These are phyloP conservation scores for Leccinum subtestaceum DNA, from an alignment of 768 basidiomycete species.

Conservation along the genomic window DNA sequence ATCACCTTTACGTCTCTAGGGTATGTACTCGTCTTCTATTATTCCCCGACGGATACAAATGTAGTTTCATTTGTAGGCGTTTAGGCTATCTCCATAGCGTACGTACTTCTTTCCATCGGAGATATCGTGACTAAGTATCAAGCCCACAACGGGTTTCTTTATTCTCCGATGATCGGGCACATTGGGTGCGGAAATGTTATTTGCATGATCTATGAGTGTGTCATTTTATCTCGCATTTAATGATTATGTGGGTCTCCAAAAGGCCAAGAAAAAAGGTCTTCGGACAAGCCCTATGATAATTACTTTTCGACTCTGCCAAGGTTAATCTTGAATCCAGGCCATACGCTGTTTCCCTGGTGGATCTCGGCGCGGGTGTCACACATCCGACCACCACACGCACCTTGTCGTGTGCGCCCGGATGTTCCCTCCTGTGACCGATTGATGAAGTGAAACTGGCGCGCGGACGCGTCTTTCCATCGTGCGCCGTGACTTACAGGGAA, in stretches of 20 bases:
- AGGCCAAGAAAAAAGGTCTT: slow-evolving; percentile 6
- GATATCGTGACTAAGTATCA: slow-evolving; percentile 2
- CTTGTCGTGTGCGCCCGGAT: neutral
- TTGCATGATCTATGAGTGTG: slow-evolving; percentile 15
- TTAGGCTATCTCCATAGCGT: slow-evolving; percentile 19
- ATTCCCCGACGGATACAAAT: slow-evolving; percentile 1
- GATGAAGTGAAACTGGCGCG: neutral
- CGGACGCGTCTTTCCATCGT: neutral
- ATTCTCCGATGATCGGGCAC: slow-evolving; percentile 19
- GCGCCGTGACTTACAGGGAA: neutral
- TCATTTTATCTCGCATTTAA: slow-evolving; percentile 24
- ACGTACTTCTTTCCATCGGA: slow-evolving; percentile 14
- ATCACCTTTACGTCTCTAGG: slow-evolving; percentile 16
- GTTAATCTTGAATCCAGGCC: slow-evolving; percentile 26
- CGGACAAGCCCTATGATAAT: slow-evolving; percentile 15
- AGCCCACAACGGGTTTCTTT: slow-evolving; percentile 13
- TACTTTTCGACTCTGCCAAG: slow-evolving; percentile 11
- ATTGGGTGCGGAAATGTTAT: slow-evolving; percentile 8
- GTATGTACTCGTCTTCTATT: slow-evolving; percentile 9
- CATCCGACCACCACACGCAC: neutral
- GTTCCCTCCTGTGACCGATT: neutral
- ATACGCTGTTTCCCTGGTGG: slow-evolving; percentile 7
- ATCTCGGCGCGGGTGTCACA: slow-evolving; percentile 11
- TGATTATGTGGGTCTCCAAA: slow-evolving; percentile 15
- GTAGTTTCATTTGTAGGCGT: slow-evolving; percentile 7